phyloP scores from a whole-genome alignment of 176 grass and related monocot species.

The Carex pumila region DNA sequence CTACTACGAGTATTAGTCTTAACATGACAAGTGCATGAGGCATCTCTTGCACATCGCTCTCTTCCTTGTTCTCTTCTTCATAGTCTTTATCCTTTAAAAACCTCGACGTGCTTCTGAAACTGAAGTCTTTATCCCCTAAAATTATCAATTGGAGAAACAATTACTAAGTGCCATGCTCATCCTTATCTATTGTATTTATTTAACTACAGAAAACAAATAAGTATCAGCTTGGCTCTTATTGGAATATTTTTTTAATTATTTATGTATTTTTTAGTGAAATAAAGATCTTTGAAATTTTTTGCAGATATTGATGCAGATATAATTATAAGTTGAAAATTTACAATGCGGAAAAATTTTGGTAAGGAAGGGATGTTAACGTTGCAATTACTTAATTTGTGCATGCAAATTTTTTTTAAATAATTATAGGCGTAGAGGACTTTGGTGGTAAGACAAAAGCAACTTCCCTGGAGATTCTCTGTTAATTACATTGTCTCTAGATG shows the following conservation, averaged over 20 bases:
- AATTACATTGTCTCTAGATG: not conserved
- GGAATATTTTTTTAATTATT: not conserved
- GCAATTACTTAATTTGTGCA: not conserved
- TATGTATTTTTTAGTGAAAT: not conserved
- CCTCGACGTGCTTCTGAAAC: conserved; percentile 35
- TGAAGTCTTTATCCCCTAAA: conserved; percentile 25
- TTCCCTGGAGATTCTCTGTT: not conserved
- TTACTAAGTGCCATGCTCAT: not conserved
- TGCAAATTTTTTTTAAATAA: not conserved
- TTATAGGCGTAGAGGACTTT: not conserved
- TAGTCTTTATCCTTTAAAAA: not conserved
- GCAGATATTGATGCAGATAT: not conserved
- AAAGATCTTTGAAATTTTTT: not conserved
- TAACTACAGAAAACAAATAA: not conserved
- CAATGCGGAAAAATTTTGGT: not conserved
- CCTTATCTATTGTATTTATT: not conserved
- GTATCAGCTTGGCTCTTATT: not conserved
- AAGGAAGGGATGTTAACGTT: not conserved
- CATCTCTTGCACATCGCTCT: conserved; percentile 18
- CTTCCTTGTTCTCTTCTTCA: conserved; percentile 13
- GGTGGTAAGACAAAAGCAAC: not conserved
- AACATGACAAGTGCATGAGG: conserved; percentile 26
- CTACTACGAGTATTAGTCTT: conserved; percentile 24
- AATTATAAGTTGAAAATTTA: not conserved
- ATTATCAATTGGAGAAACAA: not conserved